Evolutionary conservation across 257 asterid genomes (phyloP), one percentile per base, ranked within the genome.

Genomic region (Solanum habrochaites): DNA sequence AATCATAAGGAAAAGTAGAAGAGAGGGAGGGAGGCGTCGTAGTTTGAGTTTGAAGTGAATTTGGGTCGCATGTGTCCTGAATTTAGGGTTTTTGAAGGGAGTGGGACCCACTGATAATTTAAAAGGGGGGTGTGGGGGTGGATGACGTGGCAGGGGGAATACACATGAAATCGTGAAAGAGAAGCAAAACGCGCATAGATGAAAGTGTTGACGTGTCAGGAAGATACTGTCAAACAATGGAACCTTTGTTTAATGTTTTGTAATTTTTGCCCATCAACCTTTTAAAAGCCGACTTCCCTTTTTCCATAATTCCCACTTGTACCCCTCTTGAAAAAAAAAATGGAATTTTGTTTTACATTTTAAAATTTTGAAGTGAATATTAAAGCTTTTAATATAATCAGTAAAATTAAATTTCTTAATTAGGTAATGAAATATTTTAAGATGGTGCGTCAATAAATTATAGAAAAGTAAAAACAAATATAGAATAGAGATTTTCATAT

Each of bases 21-120:
- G 39, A 35, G 35, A 56, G 64, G 18, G 18, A 42, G 60, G 75
- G 64, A 47, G 87, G 87, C 87, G 83, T 72, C 27, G 32, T 64
- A 37, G 52, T 37, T 31, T 69, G 72, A 88, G 87, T 87, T 86
- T 88, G 89, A 74, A 89, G 93, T 84, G 90, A 89, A 87, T 88
- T 90, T 85, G 91, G 92, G 90, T 85, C 87, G 89, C 91, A 92
- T 91, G 92, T 87, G 93, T 89, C 89, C 89, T 90, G 87, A 87
- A 88, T 90, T 90, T 89, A 89, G 93, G 94, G 92, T 89, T 85
- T 89, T 85, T 72, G 74, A 11, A 69, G 3, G 43, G 7, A 14
- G 88, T 86, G 90, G 92, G 92, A 18, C 87, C 96, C 86, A 27
- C 7, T 6, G 0, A n/a, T 23, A n/a, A n/a, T 64, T 11, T 25